phyloP scores from a whole-genome alignment of 1,284 basidiomycete genomes.

The Baeospora myosura region DNA sequence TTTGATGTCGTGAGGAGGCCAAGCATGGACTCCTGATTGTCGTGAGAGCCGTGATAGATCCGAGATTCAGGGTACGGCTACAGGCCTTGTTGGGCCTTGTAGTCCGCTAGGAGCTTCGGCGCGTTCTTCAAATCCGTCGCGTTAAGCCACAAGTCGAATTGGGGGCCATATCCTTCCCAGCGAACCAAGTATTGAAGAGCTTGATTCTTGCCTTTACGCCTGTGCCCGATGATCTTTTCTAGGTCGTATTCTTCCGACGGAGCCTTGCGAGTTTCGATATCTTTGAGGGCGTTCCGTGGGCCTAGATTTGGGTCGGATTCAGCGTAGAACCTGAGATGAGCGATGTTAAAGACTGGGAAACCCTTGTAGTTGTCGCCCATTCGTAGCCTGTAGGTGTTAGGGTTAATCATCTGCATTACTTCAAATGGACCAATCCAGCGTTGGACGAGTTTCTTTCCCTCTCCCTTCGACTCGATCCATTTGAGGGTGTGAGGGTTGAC shows the following conservation, averaged over 20 bases:
- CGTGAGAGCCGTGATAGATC: too few species aligned
- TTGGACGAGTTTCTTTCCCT: slow-evolving; percentile 24
- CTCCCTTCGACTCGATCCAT: slow-evolving; percentile 18
- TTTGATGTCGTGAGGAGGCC: too few species aligned
- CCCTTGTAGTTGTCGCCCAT: slow-evolving; percentile 19
- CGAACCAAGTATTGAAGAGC: slow-evolving; percentile 12
- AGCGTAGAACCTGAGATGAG: slow-evolving; percentile 19
- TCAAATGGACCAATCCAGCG: slow-evolving; percentile 26
- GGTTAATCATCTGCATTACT: slow-evolving; percentile 20
- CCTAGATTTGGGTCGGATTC: slow-evolving; percentile 12
- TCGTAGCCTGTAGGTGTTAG: slow-evolving; percentile 19
- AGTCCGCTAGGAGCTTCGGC: too few species aligned
- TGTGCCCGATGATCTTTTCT: slow-evolving; percentile 16
- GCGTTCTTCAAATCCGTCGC: slow-evolving; percentile 4
- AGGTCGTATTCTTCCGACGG: slow-evolving; percentile 13
- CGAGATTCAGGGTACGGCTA: too few species aligned
- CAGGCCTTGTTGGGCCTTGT: too few species aligned
- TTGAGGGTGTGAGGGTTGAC: slow-evolving; percentile 25
- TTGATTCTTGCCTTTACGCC: slow-evolving; percentile 9
- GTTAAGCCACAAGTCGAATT: slow-evolving; percentile 14
- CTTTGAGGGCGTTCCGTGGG: slow-evolving; percentile 13
- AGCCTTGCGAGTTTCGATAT: not conserved
- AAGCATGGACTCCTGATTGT: too few species aligned
- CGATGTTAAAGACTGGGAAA: slow-evolving; percentile 23
- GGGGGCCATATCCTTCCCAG: slow-evolving; percentile 13